Evolutionary conservation across 306 rosid species (phyloP), one percentile per base, ranked within the genome.

Genomic region (Cercis canadensis): DNA sequence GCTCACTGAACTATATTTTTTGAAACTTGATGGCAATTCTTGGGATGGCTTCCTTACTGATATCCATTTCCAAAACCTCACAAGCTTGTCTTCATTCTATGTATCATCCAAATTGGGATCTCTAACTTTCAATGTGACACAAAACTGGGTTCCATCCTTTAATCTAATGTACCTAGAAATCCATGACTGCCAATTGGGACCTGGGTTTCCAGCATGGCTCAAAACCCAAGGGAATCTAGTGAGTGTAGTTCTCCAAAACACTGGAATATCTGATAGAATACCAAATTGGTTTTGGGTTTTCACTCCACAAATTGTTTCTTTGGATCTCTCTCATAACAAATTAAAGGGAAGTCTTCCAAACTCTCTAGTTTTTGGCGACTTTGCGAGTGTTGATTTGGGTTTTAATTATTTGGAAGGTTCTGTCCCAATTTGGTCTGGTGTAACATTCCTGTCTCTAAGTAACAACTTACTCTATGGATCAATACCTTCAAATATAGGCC

Each of bases 401-500:
- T 51, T 14, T 15, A 71, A 71, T 51, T 29, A 43, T 36, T 70
- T 78, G 8, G 43, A 71, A n/a, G 82, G 82, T 5, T 3, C 73
- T 15, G 31, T 78, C 46, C 77, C 56, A 4, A 21, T 40, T 31
- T 71, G 39, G 34, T 44, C 68, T 5, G 60, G 67, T 21, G 77
- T 47, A 6, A 13, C 1, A 0, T 1, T 3, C 5, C 19, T 75
- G 11, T 65, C 52, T 65, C 52, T 75, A 12, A 13, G 61, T 0
- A 44, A 29, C 34, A 75, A 75, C 52, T 66, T 17, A 4, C 62
- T 75, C 33, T 75, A 67, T 5, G 79, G 79, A 3, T 13, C 79
- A 5, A 39, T 75, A 11, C 79, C 62, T 10, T 47, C 31, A 46
- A 47, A 47, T 21, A 29, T 75, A 15, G 62, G 67, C 54, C 67